phyloP scores from a whole-genome alignment of 2,329 filamentous ascomycete species.

The Diaporthe eres region DNA sequence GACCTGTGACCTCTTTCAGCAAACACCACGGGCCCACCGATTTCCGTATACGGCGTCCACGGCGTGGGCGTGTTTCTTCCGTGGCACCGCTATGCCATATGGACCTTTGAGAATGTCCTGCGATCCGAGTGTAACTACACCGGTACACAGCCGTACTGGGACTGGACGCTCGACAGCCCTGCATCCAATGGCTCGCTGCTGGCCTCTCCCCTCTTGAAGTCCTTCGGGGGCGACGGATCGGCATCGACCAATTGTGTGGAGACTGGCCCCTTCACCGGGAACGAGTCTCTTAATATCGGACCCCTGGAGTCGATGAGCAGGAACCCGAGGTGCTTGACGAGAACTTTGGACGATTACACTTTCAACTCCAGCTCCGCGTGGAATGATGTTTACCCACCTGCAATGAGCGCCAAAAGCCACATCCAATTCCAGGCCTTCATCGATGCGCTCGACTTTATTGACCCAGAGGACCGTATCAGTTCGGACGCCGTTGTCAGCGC shows the following conservation, averaged over 20 bases:
- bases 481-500: background rate
- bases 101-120: constrained; percentile 50
- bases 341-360: background rate
- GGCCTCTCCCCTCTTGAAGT: constrained; percentile 44
- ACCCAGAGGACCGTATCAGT: background rate
- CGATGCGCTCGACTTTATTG: background rate
- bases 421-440: constrained; percentile 1
- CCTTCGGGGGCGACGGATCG: constrained; percentile 44
- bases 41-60: constrained; percentile 43
- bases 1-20: background rate
- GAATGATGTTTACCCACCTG: background rate
- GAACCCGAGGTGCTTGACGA: background rate
- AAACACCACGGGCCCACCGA: background rate
- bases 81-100: constrained; percentile 53
- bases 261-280: background rate
- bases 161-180: constrained; percentile 49
- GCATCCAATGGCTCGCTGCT: constrained; percentile 44
- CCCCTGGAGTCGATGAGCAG: background rate
- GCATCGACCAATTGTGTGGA: background rate
- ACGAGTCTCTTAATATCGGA: background rate
- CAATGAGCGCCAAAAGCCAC: constrained; percentile 2
- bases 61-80: constrained; percentile 51
- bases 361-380: background rate
- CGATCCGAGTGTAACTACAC: constrained; percentile 49
- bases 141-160: constrained; percentile 52